Evolutionary conservation across 768 basidiomycete genomes (phyloP).

Genomic region (Leccinum subgranulosum): DNA sequence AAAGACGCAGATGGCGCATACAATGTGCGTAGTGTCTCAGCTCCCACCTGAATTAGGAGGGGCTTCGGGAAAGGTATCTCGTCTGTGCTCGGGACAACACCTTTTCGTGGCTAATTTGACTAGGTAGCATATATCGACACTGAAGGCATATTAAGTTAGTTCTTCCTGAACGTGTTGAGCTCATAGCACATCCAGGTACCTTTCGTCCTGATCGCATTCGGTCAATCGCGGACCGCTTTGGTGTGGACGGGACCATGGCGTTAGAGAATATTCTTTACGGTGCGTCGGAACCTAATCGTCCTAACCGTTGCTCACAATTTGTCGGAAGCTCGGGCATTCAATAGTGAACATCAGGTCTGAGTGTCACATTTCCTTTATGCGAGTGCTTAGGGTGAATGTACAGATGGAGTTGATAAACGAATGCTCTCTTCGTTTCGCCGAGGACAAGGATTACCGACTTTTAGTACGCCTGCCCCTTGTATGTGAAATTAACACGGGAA

Average conservation of each 20-base stretch:
- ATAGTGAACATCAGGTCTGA: constrained; percentile 85
- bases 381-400: constrained; percentile 4
- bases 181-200: constrained; percentile 54
- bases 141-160: constrained; percentile 48
- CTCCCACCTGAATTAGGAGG: constrained; percentile 89
- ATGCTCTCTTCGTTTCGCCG: constrained; percentile 83
- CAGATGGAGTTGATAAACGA: constrained; percentile 93
- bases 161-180: constrained; percentile 12
- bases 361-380: neutral
- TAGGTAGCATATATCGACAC: constrained; percentile 93
- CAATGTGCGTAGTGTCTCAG: constrained; percentile 88
- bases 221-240: constrained; percentile 89
- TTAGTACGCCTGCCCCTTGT: constrained; percentile 42
- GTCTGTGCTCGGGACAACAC: neutral
- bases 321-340: constrained; percentile 74
- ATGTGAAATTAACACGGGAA: neutral
- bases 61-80: constrained; percentile 75
- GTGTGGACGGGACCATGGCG: constrained; percentile 85
- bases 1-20: constrained; percentile 94
- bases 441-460: constrained; percentile 80
- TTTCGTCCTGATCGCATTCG: constrained; percentile 93
- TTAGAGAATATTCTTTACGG: constrained; percentile 93
- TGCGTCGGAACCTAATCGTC: constrained; percentile 21
- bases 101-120: neutral
- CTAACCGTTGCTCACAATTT: constrained; percentile 6